Base-by-base conservation (phyloP, 805 yeast species). In the Blastobotrys peoriensis region DNA sequence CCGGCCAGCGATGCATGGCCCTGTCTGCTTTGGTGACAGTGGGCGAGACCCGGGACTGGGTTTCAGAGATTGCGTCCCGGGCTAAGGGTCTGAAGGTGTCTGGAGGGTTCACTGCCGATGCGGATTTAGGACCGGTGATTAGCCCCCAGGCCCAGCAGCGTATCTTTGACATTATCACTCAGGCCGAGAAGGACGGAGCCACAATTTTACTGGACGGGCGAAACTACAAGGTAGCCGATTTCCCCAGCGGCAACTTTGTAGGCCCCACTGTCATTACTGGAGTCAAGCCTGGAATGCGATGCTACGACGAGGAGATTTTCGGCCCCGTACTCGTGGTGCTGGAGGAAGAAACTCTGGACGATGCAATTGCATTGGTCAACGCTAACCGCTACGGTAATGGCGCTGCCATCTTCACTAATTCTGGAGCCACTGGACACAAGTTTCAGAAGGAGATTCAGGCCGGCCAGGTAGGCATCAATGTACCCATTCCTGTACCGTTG, bases 1-100 rank as follows among this genome's bases (percentile, higher is more conserved):
- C 89, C 16, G 91, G 89, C 50, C 91, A 83, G 71, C 77, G 88
- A 60, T 83, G 91, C 66, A 79, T 83, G 84, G 85, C 86, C 8
- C 78, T 83, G 43, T 79, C 84, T 18, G 84, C 80, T 28, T 69
- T 83, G 50, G 84, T 83, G 41, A 75, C 86, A 16, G 87, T 83
- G 19, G 88, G 88, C 34, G 69, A 73, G 49, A 70, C 84, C 49
- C 71, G 71, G 58, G 74, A 73, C 50, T 81, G 86, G 85, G 65
- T 82, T 43, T 55, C 66, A 35, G 87, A 81, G 41, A 70, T 83
- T 40, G 74, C 76, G 27, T 70, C 63, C 43, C 75, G 73, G 38
- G 87, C 87, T 37, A 66, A 73, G 55, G 55, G 62, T 46, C 75
- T 83, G 59, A 68, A 68, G 51, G 81, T 79, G 38, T 76, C 79